Base-by-base conservation (phyloP, 129 eudicot genomes). In the Lactuca saligna region DNA sequence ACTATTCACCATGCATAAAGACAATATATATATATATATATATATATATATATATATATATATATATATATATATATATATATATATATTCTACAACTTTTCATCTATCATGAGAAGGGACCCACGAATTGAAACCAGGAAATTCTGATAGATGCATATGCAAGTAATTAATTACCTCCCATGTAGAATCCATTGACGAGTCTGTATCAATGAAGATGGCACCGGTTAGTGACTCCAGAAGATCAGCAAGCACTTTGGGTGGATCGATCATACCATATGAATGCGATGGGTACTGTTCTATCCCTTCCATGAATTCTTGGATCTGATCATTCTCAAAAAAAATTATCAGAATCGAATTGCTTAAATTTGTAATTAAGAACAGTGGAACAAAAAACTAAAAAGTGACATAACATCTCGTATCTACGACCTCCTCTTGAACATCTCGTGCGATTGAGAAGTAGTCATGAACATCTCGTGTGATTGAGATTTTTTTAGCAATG, bases 181-280 rank as follows among this genome's bases (percentile, higher is more conserved):
- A 86, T 1, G 89, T 81, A 32, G 46, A 67, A 48, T 86, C 79
- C 50, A 68, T 55, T 0, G 85, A 83, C 12, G 15, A 39, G 32
- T 59, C 20, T 15, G 79, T 76, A 65, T 89, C 96, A 2, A 84
- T 17, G 32, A 25, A 82, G 57, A 89, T 61, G 7, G 94, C 96
- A 7, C 90, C 96, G 17, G 86, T 79, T 5, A 78, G 74, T 6
- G 96, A 83, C 68, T 89, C 94, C 11, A 89, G 77, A 25, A 82
- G 78, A 70, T 86, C 90, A 1, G 96, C 87, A 5, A 90, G 88
- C 8, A 70, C 82, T 31, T 90, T 90, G 32, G 97, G 97, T 3
- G 84, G 73, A 65, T 90, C 83, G n/a, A 87, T 82, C 61, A 84
- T 46, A 12, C 95, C 91, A 5, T 32, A 4, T 0, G 91, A 87